Base-by-base conservation (phyloP, 768 basidiomycete genomes). In the Pilatotrama ljubarskyi region DNA sequence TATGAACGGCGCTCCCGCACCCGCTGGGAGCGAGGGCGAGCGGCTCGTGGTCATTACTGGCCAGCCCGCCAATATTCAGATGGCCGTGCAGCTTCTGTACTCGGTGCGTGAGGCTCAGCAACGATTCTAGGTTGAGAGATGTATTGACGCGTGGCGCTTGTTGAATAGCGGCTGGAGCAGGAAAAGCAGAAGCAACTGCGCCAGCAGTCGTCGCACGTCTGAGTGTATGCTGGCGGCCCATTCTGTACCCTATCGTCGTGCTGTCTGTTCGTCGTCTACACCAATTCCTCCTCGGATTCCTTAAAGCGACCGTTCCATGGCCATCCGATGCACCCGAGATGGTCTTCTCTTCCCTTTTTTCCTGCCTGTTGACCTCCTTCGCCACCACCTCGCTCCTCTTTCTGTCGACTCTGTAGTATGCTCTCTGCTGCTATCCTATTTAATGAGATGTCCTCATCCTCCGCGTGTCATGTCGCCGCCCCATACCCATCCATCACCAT, bases 21-120 rank as follows among this genome's bases (percentile, higher is more conserved):
- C 90, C 24, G 82, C 87, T 2, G 89, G 88, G 35, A 84, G 85
- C 32, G 92, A 95, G 68, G 90, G 91, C 44, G 95, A 98, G 74
- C 77, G 96, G 67, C 73, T 99, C 71, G 96, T 99, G 7, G 95
- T 95, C 50, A 98, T 99, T 69, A 97, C 95, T 18, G 97, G 97
- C n/a, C 87, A 88, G 69, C 94, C 94, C 2, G 79, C 86, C 4
- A 95, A 96, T 70, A 96, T 99, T 62, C 94, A 97, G 73, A 93
- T 95, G 84, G 97, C 97, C 6, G 93, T 99, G 36, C 89, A 92
- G 66, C 72, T 98, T 66, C 77, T 99, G 66, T 93, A 93, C 70
- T 89, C 90, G 69, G 91, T 92, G 74, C 61, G 87, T 78, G 15
- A 1, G 47, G n/a, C 18, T 22, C 50, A 14, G n/a, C 15, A 41